Evolutionary conservation across 2,329 filamentous ascomycete species (phyloP).

Genomic region (Aspergillus versicolor): DNA sequence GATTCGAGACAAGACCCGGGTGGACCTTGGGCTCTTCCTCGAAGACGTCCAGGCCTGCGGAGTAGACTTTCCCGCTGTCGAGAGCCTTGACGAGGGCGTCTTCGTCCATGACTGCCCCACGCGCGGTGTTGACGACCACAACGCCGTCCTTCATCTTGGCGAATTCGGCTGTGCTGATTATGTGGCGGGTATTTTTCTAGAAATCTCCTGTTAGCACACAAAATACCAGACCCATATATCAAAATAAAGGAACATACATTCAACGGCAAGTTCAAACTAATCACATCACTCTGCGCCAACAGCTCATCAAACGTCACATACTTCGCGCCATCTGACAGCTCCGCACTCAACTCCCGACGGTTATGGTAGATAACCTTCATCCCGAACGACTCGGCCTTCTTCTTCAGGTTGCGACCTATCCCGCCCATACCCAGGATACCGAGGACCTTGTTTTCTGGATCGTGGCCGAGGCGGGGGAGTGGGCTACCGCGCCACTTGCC

Average conservation of each 20-base stretch:
- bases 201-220: background rate
- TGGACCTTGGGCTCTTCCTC: conserved; percentile 78
- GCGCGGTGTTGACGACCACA: conserved; percentile 78
- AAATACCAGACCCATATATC: too few relatives aligned
- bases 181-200: conserved; percentile 67
- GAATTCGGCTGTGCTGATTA: conserved; percentile 71
- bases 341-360: conserved; percentile 58
- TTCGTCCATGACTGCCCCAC: conserved; percentile 80
- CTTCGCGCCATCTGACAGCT: conserved; percentile 43
- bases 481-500: conserved; percentile 65
- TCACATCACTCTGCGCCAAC: conserved; percentile 67
- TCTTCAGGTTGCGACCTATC: conserved; percentile 74
- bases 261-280: conserved; percentile 77
- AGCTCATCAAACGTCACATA: conserved; percentile 70
- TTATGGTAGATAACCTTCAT: conserved; percentile 78
- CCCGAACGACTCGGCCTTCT: conserved; percentile 71
- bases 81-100: conserved; percentile 73
- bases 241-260: conserved; percentile 59
- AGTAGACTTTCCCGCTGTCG: conserved; percentile 66
- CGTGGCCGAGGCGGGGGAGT: conserved; percentile 63
- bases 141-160: conserved; percentile 74
- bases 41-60: conserved; percentile 76
- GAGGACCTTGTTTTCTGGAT: conserved; percentile 74
- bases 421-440: conserved; percentile 86
- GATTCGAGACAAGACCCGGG: conserved; percentile 68